Conservation (phyloP, 306 rosid species). For the Astragalus membranaceus region DNA sequence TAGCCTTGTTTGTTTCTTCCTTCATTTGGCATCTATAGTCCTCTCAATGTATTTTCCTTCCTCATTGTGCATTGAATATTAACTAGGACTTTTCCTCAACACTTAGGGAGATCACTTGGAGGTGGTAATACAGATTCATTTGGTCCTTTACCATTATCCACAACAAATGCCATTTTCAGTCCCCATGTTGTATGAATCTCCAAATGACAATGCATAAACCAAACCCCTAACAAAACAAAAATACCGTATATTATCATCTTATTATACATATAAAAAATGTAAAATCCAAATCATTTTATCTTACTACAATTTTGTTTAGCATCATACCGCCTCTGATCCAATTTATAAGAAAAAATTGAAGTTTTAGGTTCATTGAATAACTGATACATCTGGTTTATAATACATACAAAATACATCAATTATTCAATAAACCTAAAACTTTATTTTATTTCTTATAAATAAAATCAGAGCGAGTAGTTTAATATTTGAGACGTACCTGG, state of each 20-base stretch:
- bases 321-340: no score
- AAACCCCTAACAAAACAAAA: slow-evolving; percentile 47
- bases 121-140: slow-evolving; percentile 67
- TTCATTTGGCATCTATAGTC: background rate
- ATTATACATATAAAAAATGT: background rate
- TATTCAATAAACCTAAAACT: no score
- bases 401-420: no score
- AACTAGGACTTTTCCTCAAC: slow-evolving; percentile 22
- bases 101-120: slow-evolving; percentile 66
- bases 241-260: background rate
- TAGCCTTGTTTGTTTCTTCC: background rate
- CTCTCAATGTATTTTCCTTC: background rate
- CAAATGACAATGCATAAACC: slow-evolving; percentile 71
- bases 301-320: no score
- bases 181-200: slow-evolving; percentile 91
- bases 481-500: slow-evolving; percentile 42
- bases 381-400: no score
- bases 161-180: slow-evolving; percentile 81
- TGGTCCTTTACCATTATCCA: slow-evolving; percentile 73
- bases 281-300: background rate
- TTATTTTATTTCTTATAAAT: no score
- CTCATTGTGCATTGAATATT: background rate
- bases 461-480: no score
- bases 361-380: no score
- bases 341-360: no score